phyloP scores from a whole-genome alignment of 768 basidiomycete genomes.

The Pholiota molesta region DNA sequence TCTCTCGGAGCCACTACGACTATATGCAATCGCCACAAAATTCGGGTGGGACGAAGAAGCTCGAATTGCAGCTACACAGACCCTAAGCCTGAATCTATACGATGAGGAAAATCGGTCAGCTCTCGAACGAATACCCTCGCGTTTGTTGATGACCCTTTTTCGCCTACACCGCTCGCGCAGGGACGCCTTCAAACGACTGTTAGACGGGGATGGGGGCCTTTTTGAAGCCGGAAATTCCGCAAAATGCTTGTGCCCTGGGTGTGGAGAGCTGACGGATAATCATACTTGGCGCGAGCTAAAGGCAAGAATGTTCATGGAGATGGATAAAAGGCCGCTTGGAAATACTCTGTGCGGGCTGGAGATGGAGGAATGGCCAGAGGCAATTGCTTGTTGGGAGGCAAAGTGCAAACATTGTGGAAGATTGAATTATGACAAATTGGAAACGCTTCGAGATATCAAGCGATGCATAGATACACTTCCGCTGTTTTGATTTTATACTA shows the following conservation, averaged over 20 bases:
- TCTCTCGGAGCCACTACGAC: slow-evolving; percentile 46
- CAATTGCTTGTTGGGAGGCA: slow-evolving; percentile 41
- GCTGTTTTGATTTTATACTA: not conserved
- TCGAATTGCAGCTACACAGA: slow-evolving; percentile 41
- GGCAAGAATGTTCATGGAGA: slow-evolving; percentile 39
- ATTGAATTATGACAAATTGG: slow-evolving; percentile 38
- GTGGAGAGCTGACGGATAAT: slow-evolving; percentile 38
- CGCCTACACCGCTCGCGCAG: slow-evolving; percentile 43
- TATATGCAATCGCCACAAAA: slow-evolving; percentile 48
- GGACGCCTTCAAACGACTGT: slow-evolving; percentile 35
- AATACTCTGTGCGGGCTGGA: slow-evolving; percentile 39
- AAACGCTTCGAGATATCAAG: slow-evolving; percentile 35
- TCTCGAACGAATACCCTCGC: slow-evolving; percentile 37
- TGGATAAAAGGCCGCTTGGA: slow-evolving; percentile 41
- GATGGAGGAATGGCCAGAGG: slow-evolving; percentile 47
- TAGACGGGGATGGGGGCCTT: slow-evolving; percentile 34
- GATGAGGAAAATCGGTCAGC: slow-evolving; percentile 31
- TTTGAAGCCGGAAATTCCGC: slow-evolving; percentile 43
- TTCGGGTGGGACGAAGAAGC: slow-evolving; percentile 50
- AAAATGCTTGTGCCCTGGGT: slow-evolving; percentile 31
- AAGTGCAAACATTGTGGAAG: slow-evolving; percentile 37
- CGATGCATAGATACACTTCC: slow-evolving; percentile 32
- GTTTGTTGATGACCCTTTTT: slow-evolving; percentile 39
- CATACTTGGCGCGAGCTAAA: slow-evolving; percentile 44
- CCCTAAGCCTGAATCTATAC: slow-evolving; percentile 42